Conservation (phyloP, 768 basidiomycete species). For the Leucosporidium creatinivorum region DNA sequence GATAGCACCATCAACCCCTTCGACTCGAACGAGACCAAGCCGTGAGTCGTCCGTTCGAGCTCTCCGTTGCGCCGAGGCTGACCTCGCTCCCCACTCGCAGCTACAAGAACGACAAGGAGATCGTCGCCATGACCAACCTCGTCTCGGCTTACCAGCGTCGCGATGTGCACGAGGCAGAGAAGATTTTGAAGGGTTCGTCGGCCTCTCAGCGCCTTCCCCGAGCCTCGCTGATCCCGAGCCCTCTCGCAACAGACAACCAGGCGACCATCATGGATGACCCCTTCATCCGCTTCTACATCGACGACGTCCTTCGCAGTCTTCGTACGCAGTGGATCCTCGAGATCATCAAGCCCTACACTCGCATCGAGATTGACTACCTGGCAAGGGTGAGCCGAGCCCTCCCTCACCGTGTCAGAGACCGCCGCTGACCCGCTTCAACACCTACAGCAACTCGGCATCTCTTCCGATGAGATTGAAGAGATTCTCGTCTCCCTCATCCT, state of each 20-base stretch:
- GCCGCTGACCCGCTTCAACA: neutral
- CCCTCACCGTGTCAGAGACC: neutral
- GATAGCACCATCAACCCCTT: slow-evolving; percentile 99
- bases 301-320: slow-evolving; percentile 85
- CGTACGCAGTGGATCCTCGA: slow-evolving; percentile 96
- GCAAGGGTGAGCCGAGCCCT: slow-evolving; percentile 59
- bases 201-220: neutral
- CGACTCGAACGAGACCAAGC: slow-evolving; percentile 98
- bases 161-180: slow-evolving; percentile 96
- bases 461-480: slow-evolving; percentile 82
- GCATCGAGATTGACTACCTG: slow-evolving; percentile 85
- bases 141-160: slow-evolving; percentile 94
- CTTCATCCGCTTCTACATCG: slow-evolving; percentile 93
- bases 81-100: slow-evolving; percentile 42
- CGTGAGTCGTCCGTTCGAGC: slow-evolving; percentile 47
- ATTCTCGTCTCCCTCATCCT: slow-evolving; percentile 87
- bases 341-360: slow-evolving; percentile 93
- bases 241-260: slow-evolving; percentile 61
- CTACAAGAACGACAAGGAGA: slow-evolving; percentile 92
- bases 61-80: neutral
- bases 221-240: neutral
- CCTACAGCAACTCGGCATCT: slow-evolving; percentile 86
- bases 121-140: slow-evolving; percentile 94
- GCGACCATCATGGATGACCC: slow-evolving; percentile 92
- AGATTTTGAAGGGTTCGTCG: slow-evolving; percentile 70